Evolutionary conservation across 1,139 yeast species (phyloP), one percentile per base, ranked within the genome.

Genomic region (Magnusiomyces tetraspermus): DNA sequence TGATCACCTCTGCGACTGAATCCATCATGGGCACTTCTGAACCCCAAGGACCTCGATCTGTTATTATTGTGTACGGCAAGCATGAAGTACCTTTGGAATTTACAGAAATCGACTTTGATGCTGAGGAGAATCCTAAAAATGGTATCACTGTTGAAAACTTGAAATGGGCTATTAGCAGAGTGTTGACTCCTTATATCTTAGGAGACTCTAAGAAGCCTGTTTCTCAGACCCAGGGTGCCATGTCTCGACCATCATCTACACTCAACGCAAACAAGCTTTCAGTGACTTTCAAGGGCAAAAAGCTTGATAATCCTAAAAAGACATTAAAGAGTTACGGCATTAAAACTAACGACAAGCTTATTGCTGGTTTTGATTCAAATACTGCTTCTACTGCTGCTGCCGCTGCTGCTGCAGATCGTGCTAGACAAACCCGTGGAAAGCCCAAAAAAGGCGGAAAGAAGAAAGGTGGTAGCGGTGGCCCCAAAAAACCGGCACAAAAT

Each of bases 251-350:
- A 21, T 31, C 50, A 15, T 45, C 37, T 28, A 48, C 51, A 10
- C 46, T 55, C 38, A 51, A 55, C 45, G 52, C 53, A 15, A 49
- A 41, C 55, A 61, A 64, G 37, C 70, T 71, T 33, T 58, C 60
- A 10, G 58, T 72, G 40, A 66, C 62, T 42, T 61, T 59, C 50
- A 56, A 60, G n/a, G 69, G 71, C 50, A 67, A 66, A 56, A 63
- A 71, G 37, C 49, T 52, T 23, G 63, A 66, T 49, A 67, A 71
- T 53, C 26, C 22, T 17, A 30, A 26, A 8, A 47, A 47, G 36
- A 17, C 49, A 15, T 38, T 47, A 10, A 47, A 38, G n/a, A n/a
- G 33, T 15, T 47, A 47, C 26, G 37, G 44, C 17, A 26, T 47
- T 24, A 37, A 38, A 24, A 40, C 43, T 10, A 28, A 28, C 15